phyloP scores from a whole-genome alignment of 768 basidiomycete species.

The Kwoniella shandongensis region DNA sequence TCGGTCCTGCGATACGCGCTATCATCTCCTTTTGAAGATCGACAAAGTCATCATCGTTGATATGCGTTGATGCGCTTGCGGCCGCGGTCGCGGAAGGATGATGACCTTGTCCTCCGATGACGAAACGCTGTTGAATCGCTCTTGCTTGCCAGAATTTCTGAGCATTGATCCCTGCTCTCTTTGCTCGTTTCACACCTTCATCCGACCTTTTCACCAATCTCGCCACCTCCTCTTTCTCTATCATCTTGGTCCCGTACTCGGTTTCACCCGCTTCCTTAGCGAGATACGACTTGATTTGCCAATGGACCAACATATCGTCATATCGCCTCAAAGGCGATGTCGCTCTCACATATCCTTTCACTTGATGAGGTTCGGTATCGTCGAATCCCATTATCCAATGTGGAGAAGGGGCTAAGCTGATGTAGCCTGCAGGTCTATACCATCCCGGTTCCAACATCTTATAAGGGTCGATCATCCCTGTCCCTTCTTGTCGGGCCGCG shows the following conservation, averaged over 20 bases:
- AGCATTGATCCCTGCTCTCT: constrained; percentile 15
- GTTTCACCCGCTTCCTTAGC: constrained; percentile 12
- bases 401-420: constrained; percentile 2
- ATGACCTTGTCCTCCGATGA: constrained; percentile 7
- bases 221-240: constrained; percentile 19
- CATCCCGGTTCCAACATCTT: constrained; percentile 41
- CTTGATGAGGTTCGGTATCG: constrained; percentile 58
- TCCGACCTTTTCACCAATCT: constrained; percentile 16
- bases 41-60: constrained; percentile 9
- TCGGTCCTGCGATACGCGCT: constrained; percentile 18
- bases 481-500: constrained; percentile 53
- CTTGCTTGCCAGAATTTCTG: constrained; percentile 30
- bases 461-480: constrained; percentile 53
- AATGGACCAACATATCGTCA: constrained; percentile 77
- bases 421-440: constrained; percentile 12
- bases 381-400: constrained; percentile 71
- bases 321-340: constrained; percentile 89
- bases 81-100: not conserved
- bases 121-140: not conserved
- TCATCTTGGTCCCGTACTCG: not conserved
- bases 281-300: constrained; percentile 85
- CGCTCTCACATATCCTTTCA: constrained; percentile 74
- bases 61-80: constrained; percentile 1
- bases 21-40: constrained; percentile 17
- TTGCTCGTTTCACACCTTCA: constrained; percentile 11